A percentile compares a stretch with the other conserved stretches of the same genome.
Evolutionary conservation across 768 basidiomycete genomes (phyloP).

Genomic region (Kwoniella dejecticola): DNA sequence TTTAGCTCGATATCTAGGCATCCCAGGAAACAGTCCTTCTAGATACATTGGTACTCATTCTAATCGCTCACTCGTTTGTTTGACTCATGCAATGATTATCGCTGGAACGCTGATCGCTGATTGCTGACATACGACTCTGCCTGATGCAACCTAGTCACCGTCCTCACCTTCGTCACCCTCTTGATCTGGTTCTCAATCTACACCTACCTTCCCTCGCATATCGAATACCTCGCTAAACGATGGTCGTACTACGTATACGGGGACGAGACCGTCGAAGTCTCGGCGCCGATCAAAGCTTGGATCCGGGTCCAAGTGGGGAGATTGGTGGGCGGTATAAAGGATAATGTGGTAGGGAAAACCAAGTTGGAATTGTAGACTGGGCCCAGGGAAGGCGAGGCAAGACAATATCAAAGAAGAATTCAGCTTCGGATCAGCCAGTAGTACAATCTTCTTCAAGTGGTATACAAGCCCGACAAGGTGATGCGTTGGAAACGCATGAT

Average conservation of each 20-base stretch:
- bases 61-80: too few species aligned
- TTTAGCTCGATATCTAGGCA: too few species aligned
- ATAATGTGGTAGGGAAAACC: conserved; percentile 5
- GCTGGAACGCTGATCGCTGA: too few species aligned
- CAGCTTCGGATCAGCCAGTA: too few species aligned
- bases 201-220: conserved; percentile 65
- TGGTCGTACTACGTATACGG: conserved; percentile 69
- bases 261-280: conserved; percentile 54
- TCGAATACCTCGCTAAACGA: conserved; percentile 62
- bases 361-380: conserved; percentile 21
- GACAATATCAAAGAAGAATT: too few species aligned
- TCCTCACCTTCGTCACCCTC: conserved; percentile 30
- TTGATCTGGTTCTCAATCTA: conserved; percentile 61
- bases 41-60: too few species aligned
- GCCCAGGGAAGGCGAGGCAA: too few species aligned
- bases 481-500: too few species aligned
- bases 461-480: too few species aligned
- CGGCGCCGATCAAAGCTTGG: conserved; percentile 22
- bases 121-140: neutral
- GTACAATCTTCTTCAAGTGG: too few species aligned
- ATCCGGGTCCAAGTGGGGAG: conserved; percentile 13
- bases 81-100: neutral
- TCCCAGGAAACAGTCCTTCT: too few species aligned
- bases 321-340: conserved; percentile 13
- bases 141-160: neutral